phyloP scores from a whole-genome alignment of 768 basidiomycete genomes.

The Gyrodon lividus region DNA sequence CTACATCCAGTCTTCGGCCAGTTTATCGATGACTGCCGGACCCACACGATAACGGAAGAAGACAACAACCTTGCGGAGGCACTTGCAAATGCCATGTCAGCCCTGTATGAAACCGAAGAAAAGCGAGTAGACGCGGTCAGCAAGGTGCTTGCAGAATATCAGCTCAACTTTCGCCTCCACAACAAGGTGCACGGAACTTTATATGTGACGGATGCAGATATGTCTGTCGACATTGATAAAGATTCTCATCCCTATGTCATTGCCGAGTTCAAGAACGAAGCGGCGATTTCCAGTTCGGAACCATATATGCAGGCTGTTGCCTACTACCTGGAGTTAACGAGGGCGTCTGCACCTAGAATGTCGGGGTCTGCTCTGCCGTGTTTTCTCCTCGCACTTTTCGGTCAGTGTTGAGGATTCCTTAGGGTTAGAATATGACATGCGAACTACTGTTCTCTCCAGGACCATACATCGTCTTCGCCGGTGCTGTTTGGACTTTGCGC shows the following conservation, averaged over 20 bases:
- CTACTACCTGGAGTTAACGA: constrained; percentile 20
- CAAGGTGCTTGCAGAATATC: constrained; percentile 10
- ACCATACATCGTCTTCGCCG: no score
- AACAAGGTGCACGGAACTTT: no score
- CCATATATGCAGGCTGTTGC: constrained; percentile 25
- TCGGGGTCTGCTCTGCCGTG: constrained; percentile 23
- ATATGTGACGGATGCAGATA: no score
- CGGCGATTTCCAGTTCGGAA: constrained; percentile 22
- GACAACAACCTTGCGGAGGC: constrained; percentile 14
- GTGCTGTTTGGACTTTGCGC: no score
- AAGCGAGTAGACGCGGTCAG: not conserved
- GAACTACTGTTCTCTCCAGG: constrained; percentile 13
- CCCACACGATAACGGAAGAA: not conserved
- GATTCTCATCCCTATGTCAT: no score
- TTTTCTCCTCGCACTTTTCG: constrained; percentile 14
- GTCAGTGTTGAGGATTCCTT: constrained; percentile 12
- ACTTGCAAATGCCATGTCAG: constrained; percentile 22
- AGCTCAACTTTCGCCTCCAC: constrained; percentile 1
- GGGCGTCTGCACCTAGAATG: not conserved
- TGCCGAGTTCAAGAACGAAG: no score
- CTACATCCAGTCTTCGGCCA: constrained; percentile 8
- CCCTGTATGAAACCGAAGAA: no score
- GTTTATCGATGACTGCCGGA: constrained; percentile 10
- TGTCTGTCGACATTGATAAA: no score
- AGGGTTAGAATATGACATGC: no score